These are phyloP conservation scores for Venturia oleaginea DNA, from an alignment of 2,329 filamentous ascomycete genomes.

Conservation along the genomic window DNA sequence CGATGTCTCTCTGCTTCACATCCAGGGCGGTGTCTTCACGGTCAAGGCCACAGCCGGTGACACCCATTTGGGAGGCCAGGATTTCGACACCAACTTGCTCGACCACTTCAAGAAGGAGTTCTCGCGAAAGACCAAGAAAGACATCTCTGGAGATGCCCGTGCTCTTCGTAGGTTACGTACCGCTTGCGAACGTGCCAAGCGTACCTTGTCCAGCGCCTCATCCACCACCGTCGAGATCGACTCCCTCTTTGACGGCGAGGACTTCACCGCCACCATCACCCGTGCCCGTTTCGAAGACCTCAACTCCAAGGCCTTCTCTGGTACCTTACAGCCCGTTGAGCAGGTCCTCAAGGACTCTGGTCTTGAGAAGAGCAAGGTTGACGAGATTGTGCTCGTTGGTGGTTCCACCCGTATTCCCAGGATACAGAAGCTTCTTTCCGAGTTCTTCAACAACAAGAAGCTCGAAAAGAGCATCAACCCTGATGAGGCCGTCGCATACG, in stretches of 20 bases:
- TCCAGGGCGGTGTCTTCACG: constrained; percentile 98
- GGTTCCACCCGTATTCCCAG: constrained; percentile 97
- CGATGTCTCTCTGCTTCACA: constrained; percentile 96
- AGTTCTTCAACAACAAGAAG: constrained; percentile 99
- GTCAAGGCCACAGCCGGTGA: constrained; percentile 98
- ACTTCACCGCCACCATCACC: constrained; percentile 95
- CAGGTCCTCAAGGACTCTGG: constrained; percentile 91
- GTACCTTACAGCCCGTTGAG: constrained; percentile 89
- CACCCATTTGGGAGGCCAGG: constrained; percentile 94
- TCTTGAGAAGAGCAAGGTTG: constrained; percentile 82
- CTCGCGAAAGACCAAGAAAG: constrained; percentile 58
- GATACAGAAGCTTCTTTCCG: constrained; percentile 97
- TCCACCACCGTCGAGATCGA: constrained; percentile 98
- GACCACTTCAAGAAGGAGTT: constrained; percentile 93
- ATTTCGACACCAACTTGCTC: constrained; percentile 95
- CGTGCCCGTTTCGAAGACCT: constrained; percentile 98
- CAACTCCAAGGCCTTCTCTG: constrained; percentile 89
- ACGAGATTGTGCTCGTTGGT: constrained; percentile 98
- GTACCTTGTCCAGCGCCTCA: constrained; percentile 88
- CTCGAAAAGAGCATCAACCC: constrained; percentile 99
- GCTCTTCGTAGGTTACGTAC: constrained; percentile 93
- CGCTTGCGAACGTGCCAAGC: constrained; percentile 99
- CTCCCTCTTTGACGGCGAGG: constrained; percentile 94
- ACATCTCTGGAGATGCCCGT: constrained; percentile 68
- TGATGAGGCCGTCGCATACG: constrained; percentile 97